phyloP scores from a whole-genome alignment of 1,139 yeast species.

The Sugiyamaella sp. region DNA sequence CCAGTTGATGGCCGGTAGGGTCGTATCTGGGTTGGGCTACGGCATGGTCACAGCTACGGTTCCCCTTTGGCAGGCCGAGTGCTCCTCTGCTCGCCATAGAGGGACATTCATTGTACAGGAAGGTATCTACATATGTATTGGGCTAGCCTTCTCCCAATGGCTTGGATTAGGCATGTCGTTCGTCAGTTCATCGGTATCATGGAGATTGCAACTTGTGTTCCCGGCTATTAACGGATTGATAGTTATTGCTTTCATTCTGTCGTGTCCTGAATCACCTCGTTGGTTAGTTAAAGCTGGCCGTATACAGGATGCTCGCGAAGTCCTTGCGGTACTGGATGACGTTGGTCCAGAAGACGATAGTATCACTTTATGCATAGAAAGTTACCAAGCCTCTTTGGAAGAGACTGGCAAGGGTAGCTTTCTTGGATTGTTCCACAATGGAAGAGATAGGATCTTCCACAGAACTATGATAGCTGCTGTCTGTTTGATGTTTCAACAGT shows the following conservation, averaged over 20 bases:
- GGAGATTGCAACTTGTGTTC: constrained; percentile 56
- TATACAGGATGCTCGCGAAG: constrained; percentile 59
- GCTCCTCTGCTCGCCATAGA: constrained; percentile 68
- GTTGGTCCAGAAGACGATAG: not conserved
- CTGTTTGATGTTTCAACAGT: not conserved
- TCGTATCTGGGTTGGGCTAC: constrained; percentile 66
- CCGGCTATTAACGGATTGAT: constrained; percentile 51
- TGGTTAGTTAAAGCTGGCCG: constrained; percentile 58
- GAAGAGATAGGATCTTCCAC: constrained; percentile 7
- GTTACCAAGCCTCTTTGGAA: not conserved
- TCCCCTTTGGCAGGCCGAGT: constrained; percentile 80
- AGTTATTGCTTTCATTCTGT: constrained; percentile 55
- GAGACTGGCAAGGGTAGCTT: not conserved
- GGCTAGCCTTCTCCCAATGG: constrained; percentile 76
- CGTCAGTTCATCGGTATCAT: constrained; percentile 50
- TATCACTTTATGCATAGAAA: not conserved
- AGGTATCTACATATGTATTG: constrained; percentile 70
- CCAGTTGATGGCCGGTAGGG: constrained; percentile 67
- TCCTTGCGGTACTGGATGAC: constrained; percentile 49
- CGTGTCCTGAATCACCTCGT: constrained; percentile 83
- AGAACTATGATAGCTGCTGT: constrained; percentile 3
- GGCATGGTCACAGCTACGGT: constrained; percentile 81
- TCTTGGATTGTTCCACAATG: not conserved
- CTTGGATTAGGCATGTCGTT: constrained; percentile 53
- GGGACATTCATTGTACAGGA: constrained; percentile 69